Evolutionary conservation across 441 rosid species (phyloP).

Genomic region (Francoa sonchifolia): DNA sequence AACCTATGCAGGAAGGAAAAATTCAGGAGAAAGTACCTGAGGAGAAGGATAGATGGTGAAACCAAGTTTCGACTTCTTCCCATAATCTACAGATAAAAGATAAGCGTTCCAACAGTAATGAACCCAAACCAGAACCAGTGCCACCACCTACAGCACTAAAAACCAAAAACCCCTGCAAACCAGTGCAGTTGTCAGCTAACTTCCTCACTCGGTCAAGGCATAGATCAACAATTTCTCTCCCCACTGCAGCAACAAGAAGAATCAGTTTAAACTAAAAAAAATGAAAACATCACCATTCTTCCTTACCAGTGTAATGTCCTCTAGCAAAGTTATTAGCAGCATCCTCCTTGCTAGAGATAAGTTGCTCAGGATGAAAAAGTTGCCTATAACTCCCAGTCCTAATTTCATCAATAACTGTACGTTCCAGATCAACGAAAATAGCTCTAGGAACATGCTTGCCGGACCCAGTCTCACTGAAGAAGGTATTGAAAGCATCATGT

Average conservation of each 20-base stretch:
- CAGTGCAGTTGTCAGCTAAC: slow-evolving; percentile 71
- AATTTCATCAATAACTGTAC: slow-evolving; percentile 71
- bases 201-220: slow-evolving; percentile 70
- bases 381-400: slow-evolving; percentile 54
- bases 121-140: slow-evolving; percentile 75
- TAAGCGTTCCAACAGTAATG: slow-evolving; percentile 58
- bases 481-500: slow-evolving; percentile 62
- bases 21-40: slow-evolving; percentile 43
- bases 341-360: slow-evolving; percentile 78
- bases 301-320: slow-evolving; percentile 64
- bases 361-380: slow-evolving; percentile 78
- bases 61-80: slow-evolving; percentile 71
- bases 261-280: not conserved
- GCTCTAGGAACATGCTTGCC: slow-evolving; percentile 87
- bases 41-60: slow-evolving; percentile 76
- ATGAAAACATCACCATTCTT: not conserved
- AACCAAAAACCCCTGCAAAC: slow-evolving; percentile 72
- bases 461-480: slow-evolving; percentile 72
- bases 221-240: slow-evolving; percentile 64
- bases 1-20: too few species aligned
- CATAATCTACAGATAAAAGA: slow-evolving; percentile 67
- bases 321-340: slow-evolving; percentile 83
- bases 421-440: slow-evolving; percentile 62
- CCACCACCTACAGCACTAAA: slow-evolving; percentile 72
- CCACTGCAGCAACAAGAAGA: slow-evolving; percentile 32